Conservation (phyloP, 1,284 basidiomycete species). For the Apiotrichum porosum region DNA sequence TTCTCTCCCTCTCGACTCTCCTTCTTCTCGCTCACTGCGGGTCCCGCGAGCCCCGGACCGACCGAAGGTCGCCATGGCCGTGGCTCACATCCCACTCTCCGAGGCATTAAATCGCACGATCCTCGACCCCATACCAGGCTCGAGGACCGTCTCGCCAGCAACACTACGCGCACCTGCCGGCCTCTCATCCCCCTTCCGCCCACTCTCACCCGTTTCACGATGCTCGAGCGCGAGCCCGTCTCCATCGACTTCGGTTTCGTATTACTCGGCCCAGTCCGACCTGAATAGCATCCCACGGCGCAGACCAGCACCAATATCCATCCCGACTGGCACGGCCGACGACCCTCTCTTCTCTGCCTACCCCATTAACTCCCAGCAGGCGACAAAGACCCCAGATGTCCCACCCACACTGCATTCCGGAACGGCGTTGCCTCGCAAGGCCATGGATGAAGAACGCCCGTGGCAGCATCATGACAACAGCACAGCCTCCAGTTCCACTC, state of each 20-base stretch:
- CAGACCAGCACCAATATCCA: conserved; percentile 21
- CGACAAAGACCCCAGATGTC: not conserved
- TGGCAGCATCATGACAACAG: not conserved
- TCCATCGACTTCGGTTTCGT: not conserved
- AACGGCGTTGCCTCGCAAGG: too few species aligned
- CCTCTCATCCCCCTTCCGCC: conserved; percentile 11
- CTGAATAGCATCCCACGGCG: too few species aligned
- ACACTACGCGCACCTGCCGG: too few species aligned
- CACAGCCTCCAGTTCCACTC: not conserved
- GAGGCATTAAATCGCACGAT: conserved; percentile 1
- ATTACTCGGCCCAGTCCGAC: conserved; percentile 7
- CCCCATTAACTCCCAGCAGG: conserved; percentile 10
- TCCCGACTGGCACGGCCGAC: conserved; percentile 27
- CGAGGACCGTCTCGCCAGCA: conserved; percentile 22
- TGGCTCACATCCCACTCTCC: conserved; percentile 4
- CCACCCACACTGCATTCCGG: too few species aligned
- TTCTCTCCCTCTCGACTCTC: too few species aligned
- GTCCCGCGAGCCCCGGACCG: not conserved
- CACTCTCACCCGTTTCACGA: not conserved
- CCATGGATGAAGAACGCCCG: too few species aligned
- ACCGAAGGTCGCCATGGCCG: conserved; percentile 9
- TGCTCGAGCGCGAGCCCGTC: conserved; percentile 6
- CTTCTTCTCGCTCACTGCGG: too few species aligned
- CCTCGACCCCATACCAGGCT: conserved; percentile 26
- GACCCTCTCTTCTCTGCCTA: conserved; percentile 39